Evolutionary conservation across 2,329 filamentous ascomycete species (phyloP).

Genomic region (Aspergillus bombycis): DNA sequence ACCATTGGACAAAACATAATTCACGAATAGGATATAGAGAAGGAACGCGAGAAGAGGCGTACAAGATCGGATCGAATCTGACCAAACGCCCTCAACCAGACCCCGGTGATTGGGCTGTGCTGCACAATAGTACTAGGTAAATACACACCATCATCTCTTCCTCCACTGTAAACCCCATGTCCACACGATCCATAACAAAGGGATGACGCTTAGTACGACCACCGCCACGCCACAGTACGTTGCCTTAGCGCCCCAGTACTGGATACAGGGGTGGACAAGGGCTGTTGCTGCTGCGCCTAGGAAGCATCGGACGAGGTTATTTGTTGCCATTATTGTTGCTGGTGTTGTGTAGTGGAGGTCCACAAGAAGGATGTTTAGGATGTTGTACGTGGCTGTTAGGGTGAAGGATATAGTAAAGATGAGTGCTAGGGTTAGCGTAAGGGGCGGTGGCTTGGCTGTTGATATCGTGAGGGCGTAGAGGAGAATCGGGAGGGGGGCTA

Average conservation of each 20-base stretch:
- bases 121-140: neutral
- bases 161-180: neutral
- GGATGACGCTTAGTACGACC: neutral
- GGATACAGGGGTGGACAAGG: conserved; percentile 20
- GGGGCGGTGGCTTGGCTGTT: neutral
- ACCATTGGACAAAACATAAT: neutral
- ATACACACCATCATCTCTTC: neutral
- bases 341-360: conserved; percentile 42
- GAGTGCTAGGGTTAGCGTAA: neutral
- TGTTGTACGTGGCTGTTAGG: conserved; percentile 45
- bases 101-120: neutral
- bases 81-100: neutral
- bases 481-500: neutral
- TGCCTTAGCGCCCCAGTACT: neutral
- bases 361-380: conserved; percentile 50
- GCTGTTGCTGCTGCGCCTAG: conserved; percentile 35
- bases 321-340: conserved; percentile 37
- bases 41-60: neutral
- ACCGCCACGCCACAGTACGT: neutral
- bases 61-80: neutral
- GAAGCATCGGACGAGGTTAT: conserved; percentile 38
- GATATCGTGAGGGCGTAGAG: neutral
- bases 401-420: conserved; percentile 33
- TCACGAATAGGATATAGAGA: neutral
- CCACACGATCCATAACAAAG: neutral